Conservation (phyloP, 192 early-diverging fungal genomes). For the Podila minutissima region DNA sequence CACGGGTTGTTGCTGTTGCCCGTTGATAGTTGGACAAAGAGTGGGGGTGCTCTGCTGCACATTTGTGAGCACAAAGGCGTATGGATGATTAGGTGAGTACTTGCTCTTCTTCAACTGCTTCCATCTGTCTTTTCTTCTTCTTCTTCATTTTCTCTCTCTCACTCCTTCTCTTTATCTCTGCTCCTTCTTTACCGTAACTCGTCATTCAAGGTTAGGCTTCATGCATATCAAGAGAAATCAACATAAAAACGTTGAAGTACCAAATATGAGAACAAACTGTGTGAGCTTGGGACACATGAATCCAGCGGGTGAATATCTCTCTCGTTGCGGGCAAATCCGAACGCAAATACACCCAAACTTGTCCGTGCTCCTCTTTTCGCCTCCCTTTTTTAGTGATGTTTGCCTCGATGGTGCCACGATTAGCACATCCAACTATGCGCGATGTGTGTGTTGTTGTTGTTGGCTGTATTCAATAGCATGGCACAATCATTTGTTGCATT, state of each 20-base stretch:
- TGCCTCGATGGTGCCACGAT: constrained; percentile 1
- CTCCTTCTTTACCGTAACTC: neutral
- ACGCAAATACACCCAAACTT: too few relatives aligned
- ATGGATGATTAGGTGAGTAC: neutral
- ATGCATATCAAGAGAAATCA: neutral
- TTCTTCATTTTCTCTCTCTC: neutral
- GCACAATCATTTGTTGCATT: too few relatives aligned
- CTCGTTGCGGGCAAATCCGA: too few relatives aligned
- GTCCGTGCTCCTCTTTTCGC: neutral
- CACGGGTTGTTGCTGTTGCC: neutral
- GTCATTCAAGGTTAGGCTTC: neutral
- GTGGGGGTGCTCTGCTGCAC: neutral
- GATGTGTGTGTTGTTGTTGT: neutral
- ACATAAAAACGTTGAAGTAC: neutral
- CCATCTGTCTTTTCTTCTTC: neutral
- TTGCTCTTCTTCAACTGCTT: neutral
- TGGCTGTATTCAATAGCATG: too few relatives aligned
- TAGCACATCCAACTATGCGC: neutral
- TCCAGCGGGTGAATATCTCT: neutral
- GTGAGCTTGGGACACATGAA: neutral
- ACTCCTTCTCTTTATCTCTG: neutral
- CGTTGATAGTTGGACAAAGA: too few relatives aligned
- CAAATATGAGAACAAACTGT: neutral
- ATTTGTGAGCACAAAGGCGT: neutral
- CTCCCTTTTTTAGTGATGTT: neutral